Percentiles rank a stretch among this genome's conserved stretches.
These are phyloP conservation scores for Ulota crispa DNA, from an alignment of 225 moss, liverwort and hornwort genomes.

Conservation along the genomic window DNA sequence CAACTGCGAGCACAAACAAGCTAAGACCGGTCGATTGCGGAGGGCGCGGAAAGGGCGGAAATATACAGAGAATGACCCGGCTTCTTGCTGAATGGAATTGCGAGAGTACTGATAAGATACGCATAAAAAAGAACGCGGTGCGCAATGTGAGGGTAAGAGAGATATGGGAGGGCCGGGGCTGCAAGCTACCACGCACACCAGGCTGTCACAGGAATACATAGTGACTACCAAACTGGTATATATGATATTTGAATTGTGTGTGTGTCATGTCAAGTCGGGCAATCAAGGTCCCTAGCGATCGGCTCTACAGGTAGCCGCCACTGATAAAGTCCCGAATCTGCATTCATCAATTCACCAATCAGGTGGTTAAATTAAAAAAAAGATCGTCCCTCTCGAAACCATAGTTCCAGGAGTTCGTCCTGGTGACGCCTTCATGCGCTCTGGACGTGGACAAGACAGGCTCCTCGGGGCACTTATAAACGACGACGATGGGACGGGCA, in stretches of 20 bases:
- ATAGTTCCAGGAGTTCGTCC: neutral
- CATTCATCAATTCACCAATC: neutral
- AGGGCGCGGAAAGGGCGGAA: neutral
- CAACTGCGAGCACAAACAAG: neutral
- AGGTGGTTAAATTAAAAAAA: neutral
- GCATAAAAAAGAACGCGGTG: neutral
- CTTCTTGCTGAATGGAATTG: no score
- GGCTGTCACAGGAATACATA: neutral
- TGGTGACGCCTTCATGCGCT: neutral
- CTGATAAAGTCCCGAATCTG: neutral
- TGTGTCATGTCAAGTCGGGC: neutral
- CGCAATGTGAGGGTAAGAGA: neutral
- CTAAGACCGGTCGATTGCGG: neutral
- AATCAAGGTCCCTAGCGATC: neutral
- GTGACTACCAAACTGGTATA: no score
- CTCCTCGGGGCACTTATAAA: neutral
- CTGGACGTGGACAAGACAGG: slow-evolving; percentile 3
- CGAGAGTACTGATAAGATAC: neutral
- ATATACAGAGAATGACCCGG: neutral
- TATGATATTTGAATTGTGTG: slow-evolving; percentile 2
- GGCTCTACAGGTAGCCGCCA: neutral
- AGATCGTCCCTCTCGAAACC: slow-evolving; percentile 10
- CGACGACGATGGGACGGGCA: slow-evolving; percentile 11
- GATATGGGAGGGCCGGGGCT: neutral
- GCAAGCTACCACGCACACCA: neutral